These are phyloP conservation scores for Fusarium sterilihyphosum DNA, from an alignment of 2,329 filamentous ascomycete species.

Conservation along the genomic window DNA sequence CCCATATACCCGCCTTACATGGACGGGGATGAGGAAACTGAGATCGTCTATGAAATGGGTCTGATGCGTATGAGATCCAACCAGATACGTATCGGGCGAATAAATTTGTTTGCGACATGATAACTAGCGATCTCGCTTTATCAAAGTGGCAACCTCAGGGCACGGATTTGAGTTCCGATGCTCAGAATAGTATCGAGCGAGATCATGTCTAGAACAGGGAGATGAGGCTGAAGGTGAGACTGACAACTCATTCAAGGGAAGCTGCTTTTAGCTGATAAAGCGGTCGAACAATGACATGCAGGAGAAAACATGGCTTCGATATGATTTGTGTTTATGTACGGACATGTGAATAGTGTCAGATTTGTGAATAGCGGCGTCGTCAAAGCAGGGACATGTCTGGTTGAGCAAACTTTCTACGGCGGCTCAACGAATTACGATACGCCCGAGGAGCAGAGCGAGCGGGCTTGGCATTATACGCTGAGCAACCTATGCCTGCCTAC, in stretches of 20 bases:
- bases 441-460: constrained; percentile 6
- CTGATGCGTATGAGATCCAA: constrained; percentile 22
- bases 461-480: constrained; percentile 19
- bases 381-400: constrained; percentile 10
- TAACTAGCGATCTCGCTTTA: constrained; percentile 6
- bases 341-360: constrained; percentile 30
- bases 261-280: constrained; percentile 6
- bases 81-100: constrained; percentile 15
- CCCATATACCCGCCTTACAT: constrained; percentile 36
- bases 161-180: constrained; percentile 13
- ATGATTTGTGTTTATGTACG: constrained; percentile 13
- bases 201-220: constrained; percentile 22
- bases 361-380: constrained; percentile 30
- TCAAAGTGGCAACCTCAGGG: constrained; percentile 1
- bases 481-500: neutral
- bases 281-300: neutral
- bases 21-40: constrained; percentile 32
- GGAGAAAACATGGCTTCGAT: neutral
- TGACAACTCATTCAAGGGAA: constrained; percentile 23
- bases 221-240: constrained; percentile 26
- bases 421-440: constrained; percentile 12
- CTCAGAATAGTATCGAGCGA: constrained; percentile 19
- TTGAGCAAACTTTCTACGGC: constrained; percentile 1
- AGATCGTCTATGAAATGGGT: constrained; percentile 37
- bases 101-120: constrained; percentile 17